Conservation (phyloP, 2,329 filamentous ascomycete genomes). For the Fusarium sacchari region DNA sequence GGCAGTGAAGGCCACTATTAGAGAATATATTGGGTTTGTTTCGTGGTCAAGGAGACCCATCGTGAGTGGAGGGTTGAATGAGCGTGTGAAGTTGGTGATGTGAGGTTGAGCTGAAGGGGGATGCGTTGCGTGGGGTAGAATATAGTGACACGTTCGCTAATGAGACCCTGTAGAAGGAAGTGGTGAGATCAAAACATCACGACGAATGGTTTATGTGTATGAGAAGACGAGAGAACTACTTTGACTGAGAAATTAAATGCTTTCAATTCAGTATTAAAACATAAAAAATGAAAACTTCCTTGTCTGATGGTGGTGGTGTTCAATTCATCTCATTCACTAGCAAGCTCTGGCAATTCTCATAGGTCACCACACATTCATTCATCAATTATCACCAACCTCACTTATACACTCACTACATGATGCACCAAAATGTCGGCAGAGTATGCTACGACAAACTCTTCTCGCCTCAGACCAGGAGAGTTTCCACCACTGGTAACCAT, state of each 20-base stretch:
- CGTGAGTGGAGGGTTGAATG: neutral
- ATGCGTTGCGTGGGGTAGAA: conserved; percentile 17
- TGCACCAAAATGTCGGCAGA: neutral
- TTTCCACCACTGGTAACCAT: conserved; percentile 38
- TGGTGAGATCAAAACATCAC: neutral
- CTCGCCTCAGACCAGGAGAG: conserved; percentile 26
- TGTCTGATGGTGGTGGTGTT: neutral
- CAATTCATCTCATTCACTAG: neutral
- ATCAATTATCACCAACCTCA: neutral
- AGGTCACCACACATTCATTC: too few relatives aligned
- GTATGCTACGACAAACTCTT: neutral
- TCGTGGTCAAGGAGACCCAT: conserved; percentile 31
- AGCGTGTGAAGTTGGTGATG: neutral
- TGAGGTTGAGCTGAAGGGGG: conserved; percentile 14
- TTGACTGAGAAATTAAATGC: accelerated
- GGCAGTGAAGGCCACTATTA: conserved; percentile 57
- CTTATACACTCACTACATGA: neutral
- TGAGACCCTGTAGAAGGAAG: neutral
- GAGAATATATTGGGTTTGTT: conserved; percentile 37
- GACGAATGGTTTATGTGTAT: neutral
- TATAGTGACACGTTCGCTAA: conserved; percentile 24
- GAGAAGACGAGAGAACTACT: neutral
- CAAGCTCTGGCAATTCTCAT: neutral
- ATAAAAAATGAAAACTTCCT: neutral
- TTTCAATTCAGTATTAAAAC: neutral